phyloP scores from a whole-genome alignment of 257 asterid species.

The Penstemon newberryi region DNA sequence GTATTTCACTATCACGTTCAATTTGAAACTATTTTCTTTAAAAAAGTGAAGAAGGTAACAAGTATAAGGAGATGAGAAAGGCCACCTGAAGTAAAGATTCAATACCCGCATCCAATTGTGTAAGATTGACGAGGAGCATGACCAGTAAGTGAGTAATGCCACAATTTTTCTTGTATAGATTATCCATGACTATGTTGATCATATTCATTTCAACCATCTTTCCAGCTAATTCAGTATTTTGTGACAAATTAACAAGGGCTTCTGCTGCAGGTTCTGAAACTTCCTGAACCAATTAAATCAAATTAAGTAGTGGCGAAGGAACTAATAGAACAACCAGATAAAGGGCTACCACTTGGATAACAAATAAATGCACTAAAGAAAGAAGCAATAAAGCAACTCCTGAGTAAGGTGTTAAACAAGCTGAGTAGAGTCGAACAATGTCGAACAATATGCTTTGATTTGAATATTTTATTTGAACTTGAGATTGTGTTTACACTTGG shows the following conservation, averaged over 20 bases:
- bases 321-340: slow-evolving; percentile 5
- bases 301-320: slow-evolving; percentile 19
- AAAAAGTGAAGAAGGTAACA: not conserved
- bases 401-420: no score
- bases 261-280: slow-evolving; percentile 92
- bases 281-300: slow-evolving; percentile 52
- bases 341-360: not conserved
- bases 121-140: slow-evolving; percentile 92
- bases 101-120: slow-evolving; percentile 81
- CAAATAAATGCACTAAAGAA: not conserved
- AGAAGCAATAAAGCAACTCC: not conserved
- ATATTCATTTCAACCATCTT: slow-evolving; percentile 66
- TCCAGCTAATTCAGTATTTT: slow-evolving; percentile 56
- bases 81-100: slow-evolving; percentile 87
- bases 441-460: no score
- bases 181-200: slow-evolving; percentile 61
- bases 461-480: no score
- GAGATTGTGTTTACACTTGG: no score
- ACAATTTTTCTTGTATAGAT: slow-evolving; percentile 59
- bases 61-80: slow-evolving; percentile 22
- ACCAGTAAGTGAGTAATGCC: slow-evolving; percentile 60
- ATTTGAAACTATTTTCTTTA: not conserved
- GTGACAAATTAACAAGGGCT: slow-evolving; percentile 90
- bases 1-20: not conserved
- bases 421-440: no score